Conservation (phyloP, 139 green algal species). For the Picochlorum sp. region DNA sequence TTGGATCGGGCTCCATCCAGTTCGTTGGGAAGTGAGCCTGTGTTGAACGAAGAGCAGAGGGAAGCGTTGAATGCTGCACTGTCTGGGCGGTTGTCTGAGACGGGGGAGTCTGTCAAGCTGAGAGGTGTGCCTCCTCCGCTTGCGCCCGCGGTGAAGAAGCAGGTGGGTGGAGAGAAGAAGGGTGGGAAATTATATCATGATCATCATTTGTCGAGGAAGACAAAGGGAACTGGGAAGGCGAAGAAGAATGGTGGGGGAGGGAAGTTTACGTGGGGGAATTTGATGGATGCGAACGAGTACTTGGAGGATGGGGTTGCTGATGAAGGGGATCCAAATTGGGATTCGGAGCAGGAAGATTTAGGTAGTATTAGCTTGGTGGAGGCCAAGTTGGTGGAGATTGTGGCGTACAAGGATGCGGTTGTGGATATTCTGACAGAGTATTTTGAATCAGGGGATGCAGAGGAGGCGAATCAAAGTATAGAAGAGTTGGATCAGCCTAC, state of each 20-base stretch:
- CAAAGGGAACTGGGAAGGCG: conserved; percentile 35
- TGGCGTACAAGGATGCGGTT: conserved; percentile 24
- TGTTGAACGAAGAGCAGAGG: conserved; percentile 69
- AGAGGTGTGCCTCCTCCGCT: background rate
- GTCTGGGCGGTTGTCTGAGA: conserved; percentile 42
- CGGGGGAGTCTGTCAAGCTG: conserved; percentile 8
- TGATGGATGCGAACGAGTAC: conserved; percentile 21
- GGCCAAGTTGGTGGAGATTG: conserved; percentile 30
- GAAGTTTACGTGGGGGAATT: conserved; percentile 76
- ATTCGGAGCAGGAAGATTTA: conserved; percentile 32
- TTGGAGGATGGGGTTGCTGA: conserved; percentile 33
- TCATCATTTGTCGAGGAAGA: conserved; percentile 31
- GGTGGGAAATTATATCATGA: conserved; percentile 30
- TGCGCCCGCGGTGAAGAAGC: conserved; percentile 26
- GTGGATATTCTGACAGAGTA: conserved; percentile 57
- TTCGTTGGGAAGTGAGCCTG: conserved; percentile 20
- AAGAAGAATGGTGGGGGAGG: conserved; percentile 80
- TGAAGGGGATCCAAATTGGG: conserved; percentile 78
- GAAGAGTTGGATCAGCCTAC: conserved; percentile 49
- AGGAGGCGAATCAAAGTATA: conserved; percentile 40
- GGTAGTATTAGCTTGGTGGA: conserved; percentile 16
- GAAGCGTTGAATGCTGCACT: conserved; percentile 67
- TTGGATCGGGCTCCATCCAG: too few relatives aligned
- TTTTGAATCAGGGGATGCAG: conserved; percentile 66
- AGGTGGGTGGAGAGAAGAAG: conserved; percentile 21